Percentiles rank a stretch among this genome's conserved stretches.
Evolutionary conservation across 1,284 basidiomycete genomes (phyloP).

Genomic region (Rhodotorula mucilaginosa): DNA sequence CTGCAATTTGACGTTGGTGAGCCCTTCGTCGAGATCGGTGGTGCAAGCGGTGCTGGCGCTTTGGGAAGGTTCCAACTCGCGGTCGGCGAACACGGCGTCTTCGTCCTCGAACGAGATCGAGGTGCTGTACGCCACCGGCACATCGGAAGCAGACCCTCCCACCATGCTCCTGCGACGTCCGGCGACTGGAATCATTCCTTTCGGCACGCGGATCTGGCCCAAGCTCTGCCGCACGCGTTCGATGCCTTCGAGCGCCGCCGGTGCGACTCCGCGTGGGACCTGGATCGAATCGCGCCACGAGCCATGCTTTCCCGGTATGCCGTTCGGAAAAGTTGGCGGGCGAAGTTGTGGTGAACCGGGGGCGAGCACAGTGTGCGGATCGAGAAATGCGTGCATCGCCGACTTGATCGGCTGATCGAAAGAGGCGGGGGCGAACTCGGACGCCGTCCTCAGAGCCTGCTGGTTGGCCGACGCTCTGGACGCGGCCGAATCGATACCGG

Average conservation of each 20-base stretch:
- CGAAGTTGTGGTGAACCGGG: constrained; percentile 51
- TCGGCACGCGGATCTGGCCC: constrained; percentile 14
- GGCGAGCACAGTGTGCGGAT: constrained; percentile 50
- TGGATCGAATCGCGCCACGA: constrained; percentile 35
- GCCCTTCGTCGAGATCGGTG: constrained; percentile 22
- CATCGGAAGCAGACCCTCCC: too few relatives aligned
- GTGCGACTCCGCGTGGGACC: constrained; percentile 16
- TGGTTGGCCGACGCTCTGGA: not conserved
- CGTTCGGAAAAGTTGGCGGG: constrained; percentile 76
- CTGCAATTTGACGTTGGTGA: not conserved
- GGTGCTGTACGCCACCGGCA: constrained; percentile 7
- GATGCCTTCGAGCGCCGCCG: constrained; percentile 21
- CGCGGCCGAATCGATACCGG: not conserved
- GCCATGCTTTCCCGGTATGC: constrained; percentile 48
- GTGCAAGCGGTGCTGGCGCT: constrained; percentile 30
- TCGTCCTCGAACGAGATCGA: constrained; percentile 38
- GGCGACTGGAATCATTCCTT: constrained; percentile 6
- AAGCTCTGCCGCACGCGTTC: constrained; percentile 18
- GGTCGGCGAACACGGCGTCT: constrained; percentile 36
- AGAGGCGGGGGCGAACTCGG: constrained; percentile 48
- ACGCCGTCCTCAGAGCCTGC: not conserved
- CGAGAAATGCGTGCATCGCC: constrained; percentile 66
- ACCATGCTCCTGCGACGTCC: not conserved
- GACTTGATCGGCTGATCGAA: constrained; percentile 75
- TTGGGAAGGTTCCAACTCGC: not conserved